Evolutionary conservation across 192 early-diverging fungal genomes (phyloP).

Genomic region (Allomyces macrogynus): DNA sequence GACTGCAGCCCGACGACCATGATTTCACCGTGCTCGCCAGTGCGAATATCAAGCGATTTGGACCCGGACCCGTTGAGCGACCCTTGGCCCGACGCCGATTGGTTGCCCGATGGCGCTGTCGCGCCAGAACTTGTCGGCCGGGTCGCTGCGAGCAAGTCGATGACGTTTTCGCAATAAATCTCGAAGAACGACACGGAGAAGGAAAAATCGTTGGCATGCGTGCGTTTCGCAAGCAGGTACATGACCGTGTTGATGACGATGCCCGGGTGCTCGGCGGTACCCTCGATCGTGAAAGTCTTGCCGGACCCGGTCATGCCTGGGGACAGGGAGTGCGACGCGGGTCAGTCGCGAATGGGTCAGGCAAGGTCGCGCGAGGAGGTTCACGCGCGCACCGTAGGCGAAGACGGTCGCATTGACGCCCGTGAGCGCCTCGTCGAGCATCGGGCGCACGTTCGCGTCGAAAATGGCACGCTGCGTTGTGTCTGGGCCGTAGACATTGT

Average conservation of each 20-base stretch:
- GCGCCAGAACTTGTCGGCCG: slow-evolving; percentile 8
- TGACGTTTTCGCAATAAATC: slow-evolving; percentile 46
- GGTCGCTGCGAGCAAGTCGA: slow-evolving; percentile 25
- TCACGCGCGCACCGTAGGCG: slow-evolving; percentile 42
- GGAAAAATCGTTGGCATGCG: slow-evolving; percentile 8
- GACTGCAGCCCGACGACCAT: slow-evolving; percentile 35
- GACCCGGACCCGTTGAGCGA: not conserved
- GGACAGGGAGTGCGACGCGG: not conserved
- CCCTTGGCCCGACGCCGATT: not conserved
- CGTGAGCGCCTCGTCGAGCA: slow-evolving; percentile 29
- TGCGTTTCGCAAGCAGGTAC: slow-evolving; percentile 22
- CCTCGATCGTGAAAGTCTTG: slow-evolving; percentile 46
- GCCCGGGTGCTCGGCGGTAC: slow-evolving; percentile 24
- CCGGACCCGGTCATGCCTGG: slow-evolving; percentile 4
- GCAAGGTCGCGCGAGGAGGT: too few relatives aligned
- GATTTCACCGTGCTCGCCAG: slow-evolving; percentile 27
- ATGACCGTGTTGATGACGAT: slow-evolving; percentile 35
- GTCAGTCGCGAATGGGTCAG: slow-evolving; percentile 9
- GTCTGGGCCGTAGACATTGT: slow-evolving; percentile 24
- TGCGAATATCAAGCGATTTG: slow-evolving; percentile 27
- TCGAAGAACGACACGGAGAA: slow-evolving; percentile 33
- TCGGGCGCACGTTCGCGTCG: slow-evolving; percentile 26
- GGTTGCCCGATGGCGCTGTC: not conserved
- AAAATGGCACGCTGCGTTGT: slow-evolving; percentile 24
- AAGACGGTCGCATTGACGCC: slow-evolving; percentile 46